Conservation (phyloP, 768 basidiomycete genomes). For the Filobasidium wieringae region DNA sequence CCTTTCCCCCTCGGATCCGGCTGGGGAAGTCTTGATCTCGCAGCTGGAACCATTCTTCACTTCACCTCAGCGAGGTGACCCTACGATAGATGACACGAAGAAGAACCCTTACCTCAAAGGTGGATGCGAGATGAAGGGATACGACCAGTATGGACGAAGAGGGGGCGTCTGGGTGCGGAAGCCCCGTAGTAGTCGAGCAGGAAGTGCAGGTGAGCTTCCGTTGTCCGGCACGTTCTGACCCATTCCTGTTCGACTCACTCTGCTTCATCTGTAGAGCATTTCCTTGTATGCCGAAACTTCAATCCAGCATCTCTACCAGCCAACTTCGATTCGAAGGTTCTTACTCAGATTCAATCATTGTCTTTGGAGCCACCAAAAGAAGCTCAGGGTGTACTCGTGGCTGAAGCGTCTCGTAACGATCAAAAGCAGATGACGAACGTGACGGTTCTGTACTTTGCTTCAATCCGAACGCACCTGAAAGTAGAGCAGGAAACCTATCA, state of each 20-base stretch:
- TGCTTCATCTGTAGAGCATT: slow-evolving; percentile 35
- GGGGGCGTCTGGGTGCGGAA: slow-evolving; percentile 42
- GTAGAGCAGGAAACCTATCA: slow-evolving; percentile 6
- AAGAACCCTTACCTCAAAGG: slow-evolving; percentile 3
- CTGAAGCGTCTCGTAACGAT: too few species aligned
- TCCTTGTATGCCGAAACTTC: slow-evolving; percentile 41
- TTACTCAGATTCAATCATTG: slow-evolving; percentile 17
- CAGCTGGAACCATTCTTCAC: slow-evolving; percentile 41
- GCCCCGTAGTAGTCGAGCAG: slow-evolving; percentile 41
- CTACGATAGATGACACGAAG: not conserved
- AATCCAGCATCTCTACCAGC: slow-evolving; percentile 27
- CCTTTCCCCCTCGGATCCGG: slow-evolving; percentile 35
- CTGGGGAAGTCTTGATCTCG: slow-evolving; percentile 38
- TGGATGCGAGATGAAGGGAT: slow-evolving; percentile 11
- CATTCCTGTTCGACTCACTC: not conserved
- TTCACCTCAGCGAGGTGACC: slow-evolving; percentile 14
- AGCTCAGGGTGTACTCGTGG: too few species aligned
- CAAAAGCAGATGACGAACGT: too few species aligned
- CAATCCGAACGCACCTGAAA: slow-evolving; percentile 7
- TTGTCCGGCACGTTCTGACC: not conserved
- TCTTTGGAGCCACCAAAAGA: too few species aligned
- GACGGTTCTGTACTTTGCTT: slow-evolving; percentile 12
- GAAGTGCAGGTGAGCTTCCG: slow-evolving; percentile 39
- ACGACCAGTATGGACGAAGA: slow-evolving; percentile 27
- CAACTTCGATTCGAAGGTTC: slow-evolving; percentile 1